Percentiles rank a stretch among this genome's conserved stretches.
Evolutionary conservation across 2,329 filamentous ascomycete genomes (phyloP).

Genomic region (Nigrospora oryzae): DNA sequence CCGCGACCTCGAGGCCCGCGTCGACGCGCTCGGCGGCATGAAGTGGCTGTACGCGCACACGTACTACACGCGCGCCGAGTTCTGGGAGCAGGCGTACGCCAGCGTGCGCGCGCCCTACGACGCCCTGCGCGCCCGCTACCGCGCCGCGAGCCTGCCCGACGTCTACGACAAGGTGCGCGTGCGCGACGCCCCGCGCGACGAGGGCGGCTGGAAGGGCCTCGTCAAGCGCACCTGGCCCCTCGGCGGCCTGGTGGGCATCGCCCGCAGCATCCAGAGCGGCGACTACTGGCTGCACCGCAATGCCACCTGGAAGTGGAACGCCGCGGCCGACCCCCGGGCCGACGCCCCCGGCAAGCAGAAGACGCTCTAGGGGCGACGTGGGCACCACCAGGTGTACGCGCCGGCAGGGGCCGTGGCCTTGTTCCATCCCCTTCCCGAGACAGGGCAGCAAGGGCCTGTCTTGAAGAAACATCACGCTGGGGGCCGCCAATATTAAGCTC

Average conservation of each 20-base stretch:
- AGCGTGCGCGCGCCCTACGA: slow-evolving; percentile 44
- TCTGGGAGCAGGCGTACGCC: slow-evolving; percentile 40
- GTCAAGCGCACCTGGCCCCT: slow-evolving; percentile 44
- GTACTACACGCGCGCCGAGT: slow-evolving; percentile 68
- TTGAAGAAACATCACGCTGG: no score
- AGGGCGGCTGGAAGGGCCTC: slow-evolving; percentile 27
- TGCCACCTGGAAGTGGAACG: slow-evolving; percentile 45
- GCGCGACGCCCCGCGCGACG: slow-evolving; percentile 32
- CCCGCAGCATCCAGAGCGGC: slow-evolving; percentile 47
- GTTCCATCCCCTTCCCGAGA: no score
- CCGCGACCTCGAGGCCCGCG: slow-evolving; percentile 60
- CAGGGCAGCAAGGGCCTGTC: no score
- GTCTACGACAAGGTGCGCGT: slow-evolving; percentile 66
- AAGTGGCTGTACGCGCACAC: slow-evolving; percentile 87
- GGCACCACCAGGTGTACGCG: not conserved
- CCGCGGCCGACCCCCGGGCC: not conserved
- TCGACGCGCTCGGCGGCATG: slow-evolving; percentile 62
- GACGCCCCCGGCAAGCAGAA: not conserved
- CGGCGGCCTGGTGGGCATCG: slow-evolving; percentile 51
- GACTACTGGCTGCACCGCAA: slow-evolving; percentile 46
- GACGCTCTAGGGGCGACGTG: not conserved
- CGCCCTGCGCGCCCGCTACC: slow-evolving; percentile 51
- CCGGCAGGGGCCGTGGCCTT: not conserved
- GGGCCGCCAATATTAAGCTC: no score
- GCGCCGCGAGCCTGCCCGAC: slow-evolving; percentile 51